Percentiles rank a stretch among this genome's conserved stretches.
Conservation (phyloP, 1,284 basidiomycete species). For the Puccinia novopanici region DNA sequence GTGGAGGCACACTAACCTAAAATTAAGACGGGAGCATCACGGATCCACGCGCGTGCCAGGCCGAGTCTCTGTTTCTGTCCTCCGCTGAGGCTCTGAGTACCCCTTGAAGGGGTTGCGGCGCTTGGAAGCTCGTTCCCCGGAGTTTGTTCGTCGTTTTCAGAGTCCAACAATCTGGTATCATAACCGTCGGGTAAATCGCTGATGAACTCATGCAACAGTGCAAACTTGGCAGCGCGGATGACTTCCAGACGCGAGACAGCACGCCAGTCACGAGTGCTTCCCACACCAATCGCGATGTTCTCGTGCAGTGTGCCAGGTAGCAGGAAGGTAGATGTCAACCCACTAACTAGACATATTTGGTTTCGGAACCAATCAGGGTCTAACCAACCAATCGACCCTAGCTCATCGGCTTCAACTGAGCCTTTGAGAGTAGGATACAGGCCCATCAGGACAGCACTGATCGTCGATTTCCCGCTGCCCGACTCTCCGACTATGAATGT, state of each 20-base stretch:
- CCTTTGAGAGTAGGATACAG: slow-evolving; percentile 66
- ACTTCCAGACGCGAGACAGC: slow-evolving; percentile 72
- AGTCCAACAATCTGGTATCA: slow-evolving; percentile 71
- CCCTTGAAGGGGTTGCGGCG: slow-evolving; percentile 67
- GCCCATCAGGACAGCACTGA: slow-evolving; percentile 77
- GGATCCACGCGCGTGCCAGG: slow-evolving; percentile 80
- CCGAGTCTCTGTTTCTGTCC: slow-evolving; percentile 91
- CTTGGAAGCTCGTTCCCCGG: slow-evolving; percentile 40
- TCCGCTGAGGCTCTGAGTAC: slow-evolving; percentile 71
- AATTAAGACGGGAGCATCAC: slow-evolving; percentile 85
- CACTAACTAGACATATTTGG: slow-evolving; percentile 74
- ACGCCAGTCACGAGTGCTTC: slow-evolving; percentile 58
- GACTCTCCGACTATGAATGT: slow-evolving; percentile 91
- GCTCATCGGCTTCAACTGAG: slow-evolving; percentile 75
- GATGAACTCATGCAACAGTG: slow-evolving; percentile 85
- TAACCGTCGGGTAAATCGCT: slow-evolving; percentile 80
- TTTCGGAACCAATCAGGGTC: slow-evolving; percentile 73
- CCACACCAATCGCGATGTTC: slow-evolving; percentile 80
- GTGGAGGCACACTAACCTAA: slow-evolving; percentile 67
- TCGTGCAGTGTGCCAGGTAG: slow-evolving; percentile 77
- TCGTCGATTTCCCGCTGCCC: slow-evolving; percentile 89
- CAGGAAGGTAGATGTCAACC: slow-evolving; percentile 76
- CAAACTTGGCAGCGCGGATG: slow-evolving; percentile 76
- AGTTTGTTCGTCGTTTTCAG: slow-evolving; percentile 3
- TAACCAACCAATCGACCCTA: slow-evolving; percentile 69